Evolutionary conservation across 805 yeast genomes (phyloP), one percentile per base, ranked within the genome.

Genomic region (Scheffersomyces stipitis): DNA sequence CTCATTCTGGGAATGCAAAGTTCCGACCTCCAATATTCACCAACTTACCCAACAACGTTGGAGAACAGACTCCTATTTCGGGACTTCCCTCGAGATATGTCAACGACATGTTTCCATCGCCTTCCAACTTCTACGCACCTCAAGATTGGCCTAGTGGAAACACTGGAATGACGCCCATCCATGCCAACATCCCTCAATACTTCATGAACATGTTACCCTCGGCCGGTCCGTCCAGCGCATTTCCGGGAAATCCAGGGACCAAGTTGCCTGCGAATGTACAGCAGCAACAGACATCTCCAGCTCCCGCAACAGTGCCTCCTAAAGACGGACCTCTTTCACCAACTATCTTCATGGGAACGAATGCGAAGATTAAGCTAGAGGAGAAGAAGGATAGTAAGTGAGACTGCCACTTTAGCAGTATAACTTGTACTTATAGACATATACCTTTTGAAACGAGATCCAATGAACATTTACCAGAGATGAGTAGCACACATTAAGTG

Each of bases 91-190:
- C 86, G 2, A 70, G 84, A 34, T 86, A 80, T 49, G 78, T 84
- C 28, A 74, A 74, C 40, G 95, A 86, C 49, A 66, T 83, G 54
- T 79, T 86, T 50, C 90, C 89, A 20, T 83, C 91, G 4, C 96
- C 96, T 0, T 76, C 81, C n/a, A 83, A 77, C 44, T 80, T 81
- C 47, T 86, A 83, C 49, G 76, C 80, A 5, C 71, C 78, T 2
- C 73, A 66, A 31, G 74, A 69, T 33, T 69, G 74, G 74, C 64
- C 65, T 15, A 48, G 45, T 8, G 41, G 54, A 4, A 48, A 55
- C 18, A 53, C 66, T 12, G 69, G 71, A 0, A 58, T 63, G 52
- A 65, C 73, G 1, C 71, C 71, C 16, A 57, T 53, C 31, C 56
- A 58, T 15, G 20, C 38, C 34, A 42, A 49, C 30, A 44, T 60